phyloP scores from a whole-genome alignment of 805 yeast species.

The Wickerhamiella australiensis region DNA sequence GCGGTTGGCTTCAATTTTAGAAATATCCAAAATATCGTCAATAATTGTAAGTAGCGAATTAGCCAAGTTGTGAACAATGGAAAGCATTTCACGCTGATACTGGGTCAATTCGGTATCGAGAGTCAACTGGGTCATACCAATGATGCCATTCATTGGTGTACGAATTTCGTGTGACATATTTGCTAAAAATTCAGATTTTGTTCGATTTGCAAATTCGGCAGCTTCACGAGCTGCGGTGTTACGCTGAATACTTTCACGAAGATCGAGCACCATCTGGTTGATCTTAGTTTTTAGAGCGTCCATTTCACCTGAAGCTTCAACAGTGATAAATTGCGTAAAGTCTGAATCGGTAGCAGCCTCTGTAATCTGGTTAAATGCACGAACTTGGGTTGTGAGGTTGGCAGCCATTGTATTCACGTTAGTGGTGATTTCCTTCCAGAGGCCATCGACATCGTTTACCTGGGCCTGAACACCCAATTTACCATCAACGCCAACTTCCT shows the following conservation, averaged over 20 bases:
- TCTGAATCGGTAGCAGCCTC: slow-evolving; percentile 94
- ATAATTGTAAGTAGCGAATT: slow-evolving; percentile 75
- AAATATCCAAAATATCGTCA: slow-evolving; percentile 82
- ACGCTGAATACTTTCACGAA: slow-evolving; percentile 80
- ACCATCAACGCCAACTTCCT: slow-evolving; percentile 89
- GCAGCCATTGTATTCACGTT: slow-evolving; percentile 91
- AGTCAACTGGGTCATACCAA: slow-evolving; percentile 85
- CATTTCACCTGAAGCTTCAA: slow-evolving; percentile 89
- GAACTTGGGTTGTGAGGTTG: slow-evolving; percentile 81
- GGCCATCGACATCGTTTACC: slow-evolving; percentile 78
- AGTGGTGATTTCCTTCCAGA: slow-evolving; percentile 85
- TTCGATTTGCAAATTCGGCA: slow-evolving; percentile 79
- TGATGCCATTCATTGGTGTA: slow-evolving; percentile 87
- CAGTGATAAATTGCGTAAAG: slow-evolving; percentile 79
- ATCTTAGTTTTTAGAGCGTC: slow-evolving; percentile 42
- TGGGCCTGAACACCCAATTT: slow-evolving; percentile 87
- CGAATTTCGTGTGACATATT: slow-evolving; percentile 81
- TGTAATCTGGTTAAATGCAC: slow-evolving; percentile 87
- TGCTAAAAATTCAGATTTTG: slow-evolving; percentile 82
- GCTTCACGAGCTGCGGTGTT: slow-evolving; percentile 92
- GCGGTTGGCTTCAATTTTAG: slow-evolving; percentile 85
- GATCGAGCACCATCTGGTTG: slow-evolving; percentile 73
- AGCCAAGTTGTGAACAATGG: slow-evolving; percentile 79
- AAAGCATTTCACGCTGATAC: slow-evolving; percentile 82
- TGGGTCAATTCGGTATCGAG: slow-evolving; percentile 81